phyloP scores from a whole-genome alignment of 257 asterid genomes.

The Ajuga chamaepitys region DNA sequence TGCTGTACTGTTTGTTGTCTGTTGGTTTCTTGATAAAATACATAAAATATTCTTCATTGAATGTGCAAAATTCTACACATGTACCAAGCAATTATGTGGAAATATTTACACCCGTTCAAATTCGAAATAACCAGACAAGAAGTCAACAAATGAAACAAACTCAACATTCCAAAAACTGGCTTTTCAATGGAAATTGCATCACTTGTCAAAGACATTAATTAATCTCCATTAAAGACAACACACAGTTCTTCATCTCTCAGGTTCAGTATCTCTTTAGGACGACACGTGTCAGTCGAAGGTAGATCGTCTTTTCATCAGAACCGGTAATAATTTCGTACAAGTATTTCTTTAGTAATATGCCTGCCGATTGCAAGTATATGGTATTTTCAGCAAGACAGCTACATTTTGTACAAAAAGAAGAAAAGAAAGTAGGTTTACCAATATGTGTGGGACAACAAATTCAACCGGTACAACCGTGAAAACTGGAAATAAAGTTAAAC shows the following conservation, averaged over 20 bases:
- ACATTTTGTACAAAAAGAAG: neutral
- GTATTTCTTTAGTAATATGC: neutral
- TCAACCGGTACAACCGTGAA: no score
- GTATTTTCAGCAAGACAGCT: neutral
- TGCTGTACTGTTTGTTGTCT: neutral
- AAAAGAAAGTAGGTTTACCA: no score
- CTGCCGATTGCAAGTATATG: neutral
- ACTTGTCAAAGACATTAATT: neutral
- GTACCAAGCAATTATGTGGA: neutral
- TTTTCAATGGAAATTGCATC: conserved; percentile 19
- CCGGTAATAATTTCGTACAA: no score
- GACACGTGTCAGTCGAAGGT: neutral
- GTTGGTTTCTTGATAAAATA: neutral
- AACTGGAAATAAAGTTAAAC: no score
- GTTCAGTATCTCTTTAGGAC: neutral
- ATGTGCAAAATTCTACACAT: neutral
- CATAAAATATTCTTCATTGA: neutral
- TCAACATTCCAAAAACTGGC: conserved; percentile 31
- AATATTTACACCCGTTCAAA: conserved; percentile 5
- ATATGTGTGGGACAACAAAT: no score
- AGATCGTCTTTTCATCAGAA: neutral
- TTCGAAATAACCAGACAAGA: neutral
- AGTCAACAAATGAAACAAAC: conserved; percentile 14
- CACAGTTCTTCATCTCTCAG: conserved; percentile 14
- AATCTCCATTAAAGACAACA: conserved; percentile 11